Evolutionary conservation across 441 rosid genomes (phyloP), one percentile per base, ranked within the genome.

Genomic region (Gossypium lobatum): DNA sequence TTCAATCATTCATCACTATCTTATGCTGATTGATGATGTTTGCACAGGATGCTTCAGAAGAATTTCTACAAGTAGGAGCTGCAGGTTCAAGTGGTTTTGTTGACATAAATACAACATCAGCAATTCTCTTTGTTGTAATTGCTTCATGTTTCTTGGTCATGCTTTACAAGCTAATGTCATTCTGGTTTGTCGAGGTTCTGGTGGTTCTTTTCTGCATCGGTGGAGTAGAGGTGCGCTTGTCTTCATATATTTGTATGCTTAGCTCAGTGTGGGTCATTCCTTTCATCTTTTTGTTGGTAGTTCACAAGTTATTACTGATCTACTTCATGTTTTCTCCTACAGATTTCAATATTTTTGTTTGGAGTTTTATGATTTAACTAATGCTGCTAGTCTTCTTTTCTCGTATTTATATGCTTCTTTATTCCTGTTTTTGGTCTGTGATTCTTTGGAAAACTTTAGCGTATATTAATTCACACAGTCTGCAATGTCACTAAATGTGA

Each of bases 61-160:
- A 82, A 42, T 55, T 63, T 64, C 66, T 75, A n/a, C 78, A 68
- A 37, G 55, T 21, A 39, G 83, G 78, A 74, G 76, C 70, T 26
- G 55, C 60, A 72, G 78, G 84, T 73, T 72, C 81, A 6, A 60
- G 80, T 71, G 86, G 84, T 76, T 66, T 79, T 64, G 76, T 86
- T 75, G 82, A 86, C 65, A 76, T 86, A 78, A 86, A 67, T 76
- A 82, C 78, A 17, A 71, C 54, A 13, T 82, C 87, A 2, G 89
- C 89, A 28, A 54, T 82, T 62, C 79, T 82, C 59, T 86, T 86
- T 79, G 84, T 84, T 46, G 85, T 84, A 71, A 37, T 84, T 79
- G 89, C 89, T 78, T 86, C 89, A 3, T 82, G 86, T 61, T 86
- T 86, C 83, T 79, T 86, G 82, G 78, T 86, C 79, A 84, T 86